Base-by-base conservation (phyloP, 768 basidiomycete genomes). In the Chalciporus chontae region DNA sequence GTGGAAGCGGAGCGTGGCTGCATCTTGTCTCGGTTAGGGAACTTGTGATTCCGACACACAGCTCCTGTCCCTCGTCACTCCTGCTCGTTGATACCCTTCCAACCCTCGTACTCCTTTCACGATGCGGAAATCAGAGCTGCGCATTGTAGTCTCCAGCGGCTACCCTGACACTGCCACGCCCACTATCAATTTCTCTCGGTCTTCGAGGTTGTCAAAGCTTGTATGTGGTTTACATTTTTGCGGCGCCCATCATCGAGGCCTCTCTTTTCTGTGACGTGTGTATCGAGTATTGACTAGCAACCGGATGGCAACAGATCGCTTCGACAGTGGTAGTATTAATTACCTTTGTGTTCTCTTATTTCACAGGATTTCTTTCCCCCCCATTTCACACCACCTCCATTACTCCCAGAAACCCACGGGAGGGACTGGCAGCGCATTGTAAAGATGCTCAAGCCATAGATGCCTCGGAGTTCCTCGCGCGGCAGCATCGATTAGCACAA, bases 401-500 rank as follows among this genome's bases (percentile, higher is more conserved):
- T 45, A 27, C 39, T 14, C 32, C 1, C 17, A 34, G 19, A 26
- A 41, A 50, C 18, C 56, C 59, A 13, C 67, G 61, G 67, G 11
- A 50, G 23, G 68, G 56, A 17, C 56, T 69, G 11, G 64, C 66
- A 14, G 52, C 60, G 17, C 76, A 84, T 56, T 85, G 82, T 64
- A 66, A 71, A 9, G 56, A 73, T 48, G 66, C 74, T 17, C 57
- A 72, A n/a, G 74, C 83, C 8, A 83, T 87, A 54, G 52, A 58
- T 17, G 41, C 63, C 2, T 51, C 61, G 9, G 80, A 83, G 46
- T 81, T 78, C 56, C 61, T 72, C 19, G 63, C 62, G 26, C 77
- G 85, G n/a, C 87, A 87, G 57, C 70, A 59, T 5, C 53, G 64
- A 8, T 73, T 89, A 24, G 83, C 83, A 2, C 68, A 69, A 13